Evolutionary conservation across 257 asterid species (phyloP), one percentile per base, ranked within the genome.

Genomic region (Ilex aquifolium): DNA sequence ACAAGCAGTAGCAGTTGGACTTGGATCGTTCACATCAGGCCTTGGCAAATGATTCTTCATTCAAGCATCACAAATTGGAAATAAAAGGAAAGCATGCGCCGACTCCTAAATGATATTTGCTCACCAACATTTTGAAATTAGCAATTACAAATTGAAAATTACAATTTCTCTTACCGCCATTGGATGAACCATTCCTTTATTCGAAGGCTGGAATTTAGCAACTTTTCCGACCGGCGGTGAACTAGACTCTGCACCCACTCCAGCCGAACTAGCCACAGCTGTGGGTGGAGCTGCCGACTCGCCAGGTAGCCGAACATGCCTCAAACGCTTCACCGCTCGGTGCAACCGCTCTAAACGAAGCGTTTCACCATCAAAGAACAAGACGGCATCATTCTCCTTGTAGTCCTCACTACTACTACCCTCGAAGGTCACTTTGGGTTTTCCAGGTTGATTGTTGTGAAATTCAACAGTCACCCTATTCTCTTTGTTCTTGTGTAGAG

Each of bases 381-480:
- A 75, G 74, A 93, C 95, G 56, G 97, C 99, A 58, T 93, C 99
- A 48, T 82, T 87, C 27, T 87, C 96, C 81, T 93, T 93, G 85
- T 83, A 82, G 81, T 90, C 99, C 78, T 90, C 97, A 59, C 88
- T 87, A 36, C 81, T 82, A 36, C 81, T 82, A 64, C 99, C 99
- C 76, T 93, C 97, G 61, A 93, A 93, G 21, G 74, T 66, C 49
- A 90, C 88, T 83, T 90, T 93, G 46, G 97, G 86, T 70, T 85
- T 93, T 67, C 99, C 99, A 32, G 79, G 88, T 62, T 82, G 94
- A 44, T 83, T 90, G 67, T 90, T 87, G 50, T 88, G 96, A 60
- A 90, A 90, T 71, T 88, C 99, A 65, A 93, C 97, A 0, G 95
- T 72, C 50, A 93, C 84, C 68, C 75, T 93, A 64, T 93, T 93